A percentile compares a stretch with the other conserved stretches of the same genome.
Conservation (phyloP, 169 alveolate species). For the Babesia ovis region DNA sequence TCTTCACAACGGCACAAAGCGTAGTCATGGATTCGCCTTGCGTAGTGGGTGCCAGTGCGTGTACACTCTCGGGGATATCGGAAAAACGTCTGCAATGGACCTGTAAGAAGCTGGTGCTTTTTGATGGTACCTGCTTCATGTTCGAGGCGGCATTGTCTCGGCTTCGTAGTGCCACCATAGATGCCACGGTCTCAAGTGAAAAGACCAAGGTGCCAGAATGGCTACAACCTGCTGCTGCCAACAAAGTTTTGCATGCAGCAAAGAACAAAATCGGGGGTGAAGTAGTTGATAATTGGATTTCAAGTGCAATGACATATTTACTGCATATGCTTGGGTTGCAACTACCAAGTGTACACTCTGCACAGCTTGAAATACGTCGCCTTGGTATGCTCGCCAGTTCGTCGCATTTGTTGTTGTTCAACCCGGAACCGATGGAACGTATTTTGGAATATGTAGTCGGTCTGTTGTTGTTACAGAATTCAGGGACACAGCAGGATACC, state of each 20-base stretch:
- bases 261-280: conserved; percentile 12
- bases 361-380: conserved; percentile 54
- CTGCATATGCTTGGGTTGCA: conserved; percentile 39
- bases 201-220: conserved; percentile 29
- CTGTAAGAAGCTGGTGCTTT: conserved; percentile 53
- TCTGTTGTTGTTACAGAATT: conserved; percentile 14
- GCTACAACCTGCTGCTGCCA: conserved; percentile 32
- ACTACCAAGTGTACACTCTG: conserved; percentile 52
- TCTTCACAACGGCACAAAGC: conserved; percentile 29
- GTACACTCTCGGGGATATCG: conserved; percentile 32
- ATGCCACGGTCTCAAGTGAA: conserved; percentile 10
- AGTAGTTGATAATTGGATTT: conserved; percentile 37
- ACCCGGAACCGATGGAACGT: conserved; percentile 37
- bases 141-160: conserved; percentile 56
- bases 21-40: conserved; percentile 33
- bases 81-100: conserved; percentile 54
- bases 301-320: conserved; percentile 20
- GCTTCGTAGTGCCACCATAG: conserved; percentile 53
- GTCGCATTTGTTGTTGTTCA: conserved; percentile 42
- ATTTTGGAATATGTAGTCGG: conserved; percentile 49
- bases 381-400: conserved; percentile 32
- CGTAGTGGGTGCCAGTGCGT: conserved; percentile 21
- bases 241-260: conserved; percentile 10
- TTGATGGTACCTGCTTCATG: conserved; percentile 60
- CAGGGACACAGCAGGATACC: conserved; percentile 13